phyloP scores from a whole-genome alignment of 2,329 filamentous ascomycete genomes.

The Neopestalotiopsis sp. region DNA sequence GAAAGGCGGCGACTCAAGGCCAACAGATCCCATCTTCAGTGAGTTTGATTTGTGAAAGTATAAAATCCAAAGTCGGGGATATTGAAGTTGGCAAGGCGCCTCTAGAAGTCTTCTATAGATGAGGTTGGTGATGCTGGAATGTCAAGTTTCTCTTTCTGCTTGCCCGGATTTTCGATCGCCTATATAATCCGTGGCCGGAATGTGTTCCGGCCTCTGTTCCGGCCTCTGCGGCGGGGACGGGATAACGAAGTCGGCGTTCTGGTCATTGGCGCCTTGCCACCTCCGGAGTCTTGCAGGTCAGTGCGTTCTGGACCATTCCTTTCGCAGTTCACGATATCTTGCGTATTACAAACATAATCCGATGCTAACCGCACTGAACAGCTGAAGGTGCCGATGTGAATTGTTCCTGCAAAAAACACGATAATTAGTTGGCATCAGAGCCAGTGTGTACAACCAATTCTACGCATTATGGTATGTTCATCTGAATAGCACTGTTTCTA shows the following conservation, averaged over 20 bases:
- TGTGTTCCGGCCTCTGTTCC: conserved; percentile 33
- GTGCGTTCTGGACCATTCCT: background rate
- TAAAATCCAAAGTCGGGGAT: background rate
- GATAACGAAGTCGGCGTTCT: background rate
- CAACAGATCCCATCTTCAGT: conserved; percentile 2
- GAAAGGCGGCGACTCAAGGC: conserved; percentile 44
- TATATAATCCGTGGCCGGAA: conserved; percentile 42
- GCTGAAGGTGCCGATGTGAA: background rate
- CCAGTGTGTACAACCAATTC: background rate
- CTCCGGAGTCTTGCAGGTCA: background rate
- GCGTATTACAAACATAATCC: background rate
- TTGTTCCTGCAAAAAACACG: background rate
- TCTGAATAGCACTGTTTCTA: background rate
- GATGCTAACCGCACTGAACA: background rate
- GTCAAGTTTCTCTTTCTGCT: background rate
- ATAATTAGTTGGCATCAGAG: background rate
- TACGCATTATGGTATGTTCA: background rate
- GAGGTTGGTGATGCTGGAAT: background rate
- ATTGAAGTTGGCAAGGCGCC: too few species aligned
- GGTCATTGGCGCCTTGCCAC: background rate
- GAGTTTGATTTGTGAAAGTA: background rate
- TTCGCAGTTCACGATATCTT: background rate
- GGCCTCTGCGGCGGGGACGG: conserved; percentile 19
- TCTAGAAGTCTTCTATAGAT: background rate
- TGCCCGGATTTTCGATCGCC: conserved; percentile 2